Percentiles rank a stretch among this genome's conserved stretches.
Conservation (phyloP, 2,329 filamentous ascomycete genomes). For the Remersonia thermophila region DNA sequence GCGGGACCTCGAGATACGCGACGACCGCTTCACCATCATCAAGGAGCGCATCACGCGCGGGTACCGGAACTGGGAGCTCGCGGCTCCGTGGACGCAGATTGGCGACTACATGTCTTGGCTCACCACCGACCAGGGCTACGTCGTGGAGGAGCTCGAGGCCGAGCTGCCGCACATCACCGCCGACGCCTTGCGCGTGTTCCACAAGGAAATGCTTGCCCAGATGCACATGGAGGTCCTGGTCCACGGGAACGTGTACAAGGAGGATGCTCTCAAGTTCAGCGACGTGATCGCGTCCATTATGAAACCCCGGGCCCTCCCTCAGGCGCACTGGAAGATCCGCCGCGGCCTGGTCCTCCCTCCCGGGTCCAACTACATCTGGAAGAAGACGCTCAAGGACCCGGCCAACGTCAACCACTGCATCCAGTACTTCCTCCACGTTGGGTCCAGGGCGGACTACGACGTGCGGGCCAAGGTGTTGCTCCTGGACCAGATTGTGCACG, state of each 20-base stretch:
- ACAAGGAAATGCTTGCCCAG: constrained; percentile 68
- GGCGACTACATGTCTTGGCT: constrained; percentile 73
- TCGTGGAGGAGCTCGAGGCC: constrained; percentile 66
- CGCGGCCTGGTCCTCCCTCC: constrained; percentile 66
- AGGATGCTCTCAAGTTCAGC: constrained; percentile 77
- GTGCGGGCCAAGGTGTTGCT: constrained; percentile 67
- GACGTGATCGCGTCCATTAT: constrained; percentile 70
- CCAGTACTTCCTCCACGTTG: constrained; percentile 63
- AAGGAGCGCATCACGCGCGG: constrained; percentile 69
- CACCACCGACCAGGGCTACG: constrained; percentile 61
- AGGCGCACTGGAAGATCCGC: constrained; percentile 65
- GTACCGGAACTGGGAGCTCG: constrained; percentile 77
- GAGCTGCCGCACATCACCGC: constrained; percentile 65
- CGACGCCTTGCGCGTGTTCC: constrained; percentile 64
- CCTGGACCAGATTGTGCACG: constrained; percentile 80
- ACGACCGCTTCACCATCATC: constrained; percentile 83
- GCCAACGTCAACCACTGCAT: constrained; percentile 84
- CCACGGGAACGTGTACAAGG: constrained; percentile 89
- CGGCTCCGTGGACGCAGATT: constrained; percentile 82
- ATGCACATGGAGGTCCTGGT: constrained; percentile 78
- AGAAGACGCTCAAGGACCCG: constrained; percentile 68
- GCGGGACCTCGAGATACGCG: constrained; percentile 68
- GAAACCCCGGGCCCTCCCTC: constrained; percentile 60
- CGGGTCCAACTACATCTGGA: constrained; percentile 74
- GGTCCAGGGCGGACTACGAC: constrained; percentile 53